Conservation (phyloP, 2,329 filamentous ascomycete genomes). For the Claviceps purpurea region DNA sequence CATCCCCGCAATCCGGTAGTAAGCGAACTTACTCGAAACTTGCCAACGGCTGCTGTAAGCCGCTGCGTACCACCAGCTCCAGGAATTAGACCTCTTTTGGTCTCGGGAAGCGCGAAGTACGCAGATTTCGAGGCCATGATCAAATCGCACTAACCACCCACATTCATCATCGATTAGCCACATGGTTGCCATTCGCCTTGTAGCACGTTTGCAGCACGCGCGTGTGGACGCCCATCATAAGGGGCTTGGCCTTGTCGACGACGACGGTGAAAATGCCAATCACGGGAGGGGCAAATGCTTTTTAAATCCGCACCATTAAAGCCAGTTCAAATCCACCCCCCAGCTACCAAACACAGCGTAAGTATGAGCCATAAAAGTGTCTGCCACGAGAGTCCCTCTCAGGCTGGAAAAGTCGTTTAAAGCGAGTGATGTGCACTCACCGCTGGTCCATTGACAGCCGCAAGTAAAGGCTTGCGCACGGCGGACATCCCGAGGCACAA, state of each 20-base stretch:
- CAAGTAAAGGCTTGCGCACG: conserved; percentile 32
- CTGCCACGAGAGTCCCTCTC: background rate
- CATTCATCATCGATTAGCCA: conserved; percentile 2
- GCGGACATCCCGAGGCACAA: conserved; percentile 22
- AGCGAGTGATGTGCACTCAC: conserved; percentile 19
- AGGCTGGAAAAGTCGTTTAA: background rate
- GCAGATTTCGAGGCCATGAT: conserved; percentile 22
- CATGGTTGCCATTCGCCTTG: background rate
- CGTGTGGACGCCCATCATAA: background rate
- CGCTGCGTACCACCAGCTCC: conserved; percentile 28
- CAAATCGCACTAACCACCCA: conserved; percentile 22
- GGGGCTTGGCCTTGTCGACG: background rate
- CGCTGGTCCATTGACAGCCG: conserved; percentile 36
- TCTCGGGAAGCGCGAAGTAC: conserved; percentile 27
- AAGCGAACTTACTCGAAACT: conserved; percentile 22
- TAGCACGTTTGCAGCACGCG: background rate
- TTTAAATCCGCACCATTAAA: conserved; percentile 23
- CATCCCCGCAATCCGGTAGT: background rate
- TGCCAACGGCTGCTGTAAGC: conserved; percentile 26
- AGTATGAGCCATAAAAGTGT: background rate
- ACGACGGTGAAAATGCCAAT: background rate
- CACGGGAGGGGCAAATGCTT: background rate
- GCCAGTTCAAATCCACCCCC: conserved; percentile 38
- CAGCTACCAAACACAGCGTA: conserved; percentile 19
- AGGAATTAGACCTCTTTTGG: conserved; percentile 26